Base-by-base conservation (phyloP, 768 basidiomycete species). In the Pholiota conissans region DNA sequence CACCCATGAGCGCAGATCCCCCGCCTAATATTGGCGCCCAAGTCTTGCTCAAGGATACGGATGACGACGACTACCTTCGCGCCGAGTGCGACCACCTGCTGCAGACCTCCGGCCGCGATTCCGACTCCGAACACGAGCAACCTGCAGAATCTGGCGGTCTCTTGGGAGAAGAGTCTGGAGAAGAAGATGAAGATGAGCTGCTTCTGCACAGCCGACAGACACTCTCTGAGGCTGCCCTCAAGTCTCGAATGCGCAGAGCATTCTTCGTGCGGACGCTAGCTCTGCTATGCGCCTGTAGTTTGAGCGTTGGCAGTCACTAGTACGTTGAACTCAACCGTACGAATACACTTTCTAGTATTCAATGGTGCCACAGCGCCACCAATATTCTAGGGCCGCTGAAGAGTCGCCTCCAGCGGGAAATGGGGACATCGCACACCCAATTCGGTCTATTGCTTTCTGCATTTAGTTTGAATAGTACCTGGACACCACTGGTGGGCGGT, bases 361-460 rank as follows among this genome's bases (percentile, higher is more conserved):
- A 52, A 49, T 55, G 52, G 32, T 56, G 5, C 5, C 47, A 16
- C 46, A 92, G 89, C 67, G 87, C 85, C 14, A 80, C 82, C 2
- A 87, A 93, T 64, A 83, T 89, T 5, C 80, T 95, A 2, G 90
- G 89, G 0, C 92, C 91, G 9, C 74, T 93, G 56, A 93, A 93
- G 72, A 87, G 84, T 40, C 77, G 84, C 18, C 73, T 90, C 6
- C 75, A 81, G 4, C 78, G 84, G 40, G 89, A 93, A 64, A 77
- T 91, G 48, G 86, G 87, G 46, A 88, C 89, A 1, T 82, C 87
- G 22, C 89, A 92, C 66, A 84, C 87, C 0, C 86, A 93, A 65
- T 92, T 89, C 71, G 85, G 87, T 42, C 77, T 92, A 37, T 74
- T 94, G 34, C 82, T 95, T 46, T 86, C 91, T 9, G 87, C 90